Percentiles rank a stretch among this genome's conserved stretches.
These are phyloP conservation scores for Boletus coccyginus DNA, from an alignment of 768 basidiomycete species.

Conservation along the genomic window DNA sequence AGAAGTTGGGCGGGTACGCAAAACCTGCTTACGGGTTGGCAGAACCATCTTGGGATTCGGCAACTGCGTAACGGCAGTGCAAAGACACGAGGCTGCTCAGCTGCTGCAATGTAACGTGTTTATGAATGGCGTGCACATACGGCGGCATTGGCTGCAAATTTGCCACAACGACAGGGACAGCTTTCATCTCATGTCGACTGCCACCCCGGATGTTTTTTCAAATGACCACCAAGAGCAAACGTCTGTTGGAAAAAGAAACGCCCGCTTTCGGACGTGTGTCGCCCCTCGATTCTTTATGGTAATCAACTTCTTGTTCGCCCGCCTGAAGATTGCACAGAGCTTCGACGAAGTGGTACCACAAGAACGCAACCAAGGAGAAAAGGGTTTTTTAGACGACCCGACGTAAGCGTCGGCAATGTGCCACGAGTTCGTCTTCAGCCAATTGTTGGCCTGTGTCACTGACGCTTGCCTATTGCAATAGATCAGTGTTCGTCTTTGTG, in stretches of 20 bases:
- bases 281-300: neutral
- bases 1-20: neutral
- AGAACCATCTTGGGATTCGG: slow-evolving; percentile 16
- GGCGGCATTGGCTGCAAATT: slow-evolving; percentile 12
- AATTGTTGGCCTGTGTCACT: neutral
- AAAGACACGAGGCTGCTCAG: slow-evolving; percentile 22
- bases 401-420: no score
- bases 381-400: neutral
- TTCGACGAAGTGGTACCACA: neutral
- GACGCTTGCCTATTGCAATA: neutral
- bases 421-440: neutral
- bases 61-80: slow-evolving; percentile 19
- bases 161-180: slow-evolving; percentile 2
- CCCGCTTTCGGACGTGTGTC: neutral
- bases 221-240: neutral
- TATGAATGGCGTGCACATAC: slow-evolving; percentile 10
- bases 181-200: slow-evolving; percentile 19
- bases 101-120: slow-evolving; percentile 15
- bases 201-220: neutral
- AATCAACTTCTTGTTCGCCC: neutral
- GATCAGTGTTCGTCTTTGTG: neutral
- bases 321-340: neutral
- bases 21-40: neutral
- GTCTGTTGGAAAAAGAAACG: neutral
- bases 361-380: no score